Evolutionary conservation across 2,329 filamentous ascomycete genomes (phyloP).

Genomic region (Cladosporium sp.): DNA sequence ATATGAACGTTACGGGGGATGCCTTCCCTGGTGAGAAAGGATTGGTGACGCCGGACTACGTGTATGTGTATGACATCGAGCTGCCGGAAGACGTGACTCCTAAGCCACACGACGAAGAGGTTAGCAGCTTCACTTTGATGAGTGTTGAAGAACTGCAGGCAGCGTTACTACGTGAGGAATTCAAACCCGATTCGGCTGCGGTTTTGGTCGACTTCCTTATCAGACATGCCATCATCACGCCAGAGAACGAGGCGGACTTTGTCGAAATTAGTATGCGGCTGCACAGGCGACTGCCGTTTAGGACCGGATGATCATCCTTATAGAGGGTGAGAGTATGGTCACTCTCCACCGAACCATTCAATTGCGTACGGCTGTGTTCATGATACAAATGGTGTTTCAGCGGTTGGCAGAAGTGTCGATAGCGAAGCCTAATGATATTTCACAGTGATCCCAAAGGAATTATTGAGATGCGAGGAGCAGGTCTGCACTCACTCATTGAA

Average conservation of each 20-base stretch:
- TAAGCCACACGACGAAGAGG: conserved; percentile 81
- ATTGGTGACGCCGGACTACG: conserved; percentile 81
- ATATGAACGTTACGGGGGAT: conserved; percentile 74
- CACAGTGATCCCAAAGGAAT: not conserved
- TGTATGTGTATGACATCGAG: conserved; percentile 87
- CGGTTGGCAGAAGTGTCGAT: not conserved
- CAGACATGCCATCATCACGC: conserved; percentile 74
- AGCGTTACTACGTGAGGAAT: conserved; percentile 68
- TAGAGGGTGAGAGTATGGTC: not conserved
- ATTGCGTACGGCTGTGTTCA: not conserved
- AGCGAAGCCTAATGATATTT: not conserved
- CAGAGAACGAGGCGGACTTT: conserved; percentile 75
- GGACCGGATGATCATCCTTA: not conserved
- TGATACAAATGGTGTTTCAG: not conserved
- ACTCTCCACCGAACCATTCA: not conserved
- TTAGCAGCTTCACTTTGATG: conserved; percentile 76
- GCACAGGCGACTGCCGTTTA: conserved; percentile 75
- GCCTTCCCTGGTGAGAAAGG: conserved; percentile 75
- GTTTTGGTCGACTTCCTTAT: conserved; percentile 86
- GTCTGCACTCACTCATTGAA: not conserved
- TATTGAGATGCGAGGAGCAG: not conserved
- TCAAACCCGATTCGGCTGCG: conserved; percentile 90
- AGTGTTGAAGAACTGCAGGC: conserved; percentile 69
- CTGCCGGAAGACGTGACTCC: conserved; percentile 67
- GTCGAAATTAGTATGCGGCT: conserved; percentile 71